These are phyloP conservation scores for Jaenimonas drosophilae DNA, from an alignment of 208 protist species.

Conservation along the genomic window DNA sequence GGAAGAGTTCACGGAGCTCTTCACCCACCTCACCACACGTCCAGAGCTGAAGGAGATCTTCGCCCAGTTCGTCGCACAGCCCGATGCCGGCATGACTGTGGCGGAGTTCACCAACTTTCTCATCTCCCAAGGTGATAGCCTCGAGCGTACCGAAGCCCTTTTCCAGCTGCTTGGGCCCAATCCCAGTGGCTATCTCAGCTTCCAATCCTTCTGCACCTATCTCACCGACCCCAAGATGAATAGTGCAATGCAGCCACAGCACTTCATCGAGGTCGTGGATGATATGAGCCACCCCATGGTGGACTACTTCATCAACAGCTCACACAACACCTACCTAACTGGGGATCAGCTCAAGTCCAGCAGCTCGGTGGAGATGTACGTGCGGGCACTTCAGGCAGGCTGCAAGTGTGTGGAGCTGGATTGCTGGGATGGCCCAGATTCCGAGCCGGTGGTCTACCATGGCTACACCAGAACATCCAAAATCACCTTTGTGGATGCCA, in stretches of 20 bases:
- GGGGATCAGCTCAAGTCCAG: slow-evolving; percentile 87
- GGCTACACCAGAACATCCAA: slow-evolving; percentile 69
- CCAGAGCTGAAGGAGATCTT: slow-evolving; percentile 30
- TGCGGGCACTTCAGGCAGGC: slow-evolving; percentile 50
- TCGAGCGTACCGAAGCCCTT: neutral
- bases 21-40: slow-evolving; percentile 21
- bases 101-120: slow-evolving; percentile 33
- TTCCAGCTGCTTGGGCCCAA: slow-evolving; percentile 17
- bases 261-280: slow-evolving; percentile 9
- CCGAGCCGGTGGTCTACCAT: slow-evolving; percentile 76
- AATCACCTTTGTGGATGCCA: slow-evolving; percentile 49
- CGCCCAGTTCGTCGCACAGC: slow-evolving; percentile 9
- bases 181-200: slow-evolving; percentile 10
- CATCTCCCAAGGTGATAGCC: slow-evolving; percentile 14
- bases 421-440: slow-evolving; percentile 64
- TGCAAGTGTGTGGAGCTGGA: slow-evolving; percentile 81
- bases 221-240: slow-evolving; percentile 26
- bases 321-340: slow-evolving; percentile 95
- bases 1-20: slow-evolving; percentile 41
- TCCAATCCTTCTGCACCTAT: slow-evolving; percentile 20
- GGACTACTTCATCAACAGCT: slow-evolving; percentile 89
- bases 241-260: slow-evolving; percentile 13
- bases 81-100: slow-evolving; percentile 21
- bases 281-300: slow-evolving; percentile 49
- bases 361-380: slow-evolving; percentile 49